Evolutionary conservation across 2,329 filamentous ascomycete genomes (phyloP).

Genomic region (Neurospora crassa): DNA sequence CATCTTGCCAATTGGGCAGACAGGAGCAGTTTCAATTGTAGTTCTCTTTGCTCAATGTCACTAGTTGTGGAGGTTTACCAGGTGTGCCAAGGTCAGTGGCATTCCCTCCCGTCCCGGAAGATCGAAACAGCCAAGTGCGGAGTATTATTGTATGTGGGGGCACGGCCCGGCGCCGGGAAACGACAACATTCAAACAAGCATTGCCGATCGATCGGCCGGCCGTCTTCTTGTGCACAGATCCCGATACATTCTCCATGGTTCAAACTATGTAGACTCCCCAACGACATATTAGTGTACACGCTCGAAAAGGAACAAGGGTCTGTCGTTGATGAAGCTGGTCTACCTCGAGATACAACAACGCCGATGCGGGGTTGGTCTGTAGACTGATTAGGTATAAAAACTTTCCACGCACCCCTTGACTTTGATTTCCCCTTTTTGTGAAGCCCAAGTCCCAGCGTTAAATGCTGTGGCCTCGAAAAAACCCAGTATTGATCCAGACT

Average conservation of each 20-base stretch:
- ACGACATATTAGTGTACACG: neutral
- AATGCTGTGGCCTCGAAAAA: neutral
- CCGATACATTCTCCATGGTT: neutral
- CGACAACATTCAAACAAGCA: neutral
- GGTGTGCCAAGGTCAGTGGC: neutral
- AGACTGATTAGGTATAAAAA: neutral
- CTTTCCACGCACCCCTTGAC: neutral
- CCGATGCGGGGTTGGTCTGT: neutral
- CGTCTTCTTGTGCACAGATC: neutral
- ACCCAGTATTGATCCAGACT: neutral
- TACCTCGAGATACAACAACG: neutral
- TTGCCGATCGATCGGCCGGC: neutral
- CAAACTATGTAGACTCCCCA: no score
- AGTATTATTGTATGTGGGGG: neutral
- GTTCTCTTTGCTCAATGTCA: neutral
- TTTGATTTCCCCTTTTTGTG: neutral
- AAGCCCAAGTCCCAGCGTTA: neutral
- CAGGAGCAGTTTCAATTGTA: neutral
- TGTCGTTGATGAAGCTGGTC: no score
- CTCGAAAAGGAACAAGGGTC: neutral
- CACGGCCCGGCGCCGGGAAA: neutral
- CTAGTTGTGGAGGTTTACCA: neutral
- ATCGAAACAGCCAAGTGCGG: neutral
- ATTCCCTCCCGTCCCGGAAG: neutral
- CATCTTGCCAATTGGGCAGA: neutral